Evolutionary conservation across 2,329 filamentous ascomycete species (phyloP).

Genomic region (Amylocarpus encephaloides): DNA sequence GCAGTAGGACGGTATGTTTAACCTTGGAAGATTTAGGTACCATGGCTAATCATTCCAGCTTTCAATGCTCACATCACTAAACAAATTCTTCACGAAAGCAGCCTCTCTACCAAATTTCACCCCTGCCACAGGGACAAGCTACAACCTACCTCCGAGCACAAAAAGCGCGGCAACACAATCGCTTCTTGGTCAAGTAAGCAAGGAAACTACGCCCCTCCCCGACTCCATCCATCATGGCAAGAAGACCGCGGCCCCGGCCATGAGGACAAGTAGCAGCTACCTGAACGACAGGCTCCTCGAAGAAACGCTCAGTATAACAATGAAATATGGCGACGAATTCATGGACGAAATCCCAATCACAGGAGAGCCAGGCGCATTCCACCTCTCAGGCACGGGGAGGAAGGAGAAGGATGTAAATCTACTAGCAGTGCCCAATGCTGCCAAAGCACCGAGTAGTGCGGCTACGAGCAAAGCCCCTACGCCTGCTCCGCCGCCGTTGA

Average conservation of each 20-base stretch:
- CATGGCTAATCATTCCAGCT: conserved; percentile 11
- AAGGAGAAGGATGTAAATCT: conserved; percentile 25
- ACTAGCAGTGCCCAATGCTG: conserved; percentile 15
- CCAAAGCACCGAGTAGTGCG: conserved; percentile 13
- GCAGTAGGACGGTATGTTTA: conserved; percentile 48
- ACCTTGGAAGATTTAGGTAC: conserved; percentile 1
- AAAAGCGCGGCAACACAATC: conserved; percentile 19
- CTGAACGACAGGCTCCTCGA: conserved; percentile 37
- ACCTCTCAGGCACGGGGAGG: conserved; percentile 55
- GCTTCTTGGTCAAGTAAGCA: conserved; percentile 24
- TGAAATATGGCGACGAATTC: conserved; percentile 56
- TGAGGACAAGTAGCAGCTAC: conserved; percentile 20
- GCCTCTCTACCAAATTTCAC: conserved; percentile 38
- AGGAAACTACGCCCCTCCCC: conserved; percentile 41
- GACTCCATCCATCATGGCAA: conserved; percentile 28
- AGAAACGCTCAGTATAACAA: conserved; percentile 51
- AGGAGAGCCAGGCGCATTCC: conserved; percentile 59
- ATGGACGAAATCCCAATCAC: conserved; percentile 65
- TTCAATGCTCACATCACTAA: conserved; percentile 27
- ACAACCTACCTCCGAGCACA: conserved; percentile 23
- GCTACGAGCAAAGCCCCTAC: conserved; percentile 15
- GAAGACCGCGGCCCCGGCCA: conserved; percentile 15
- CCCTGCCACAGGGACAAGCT: conserved; percentile 42
- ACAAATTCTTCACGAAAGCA: conserved; percentile 30
- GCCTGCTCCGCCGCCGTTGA: conserved; percentile 20